phyloP scores from a whole-genome alignment of 371 early-diverging fungal genomes.

The Fennellomyces sp. region DNA sequence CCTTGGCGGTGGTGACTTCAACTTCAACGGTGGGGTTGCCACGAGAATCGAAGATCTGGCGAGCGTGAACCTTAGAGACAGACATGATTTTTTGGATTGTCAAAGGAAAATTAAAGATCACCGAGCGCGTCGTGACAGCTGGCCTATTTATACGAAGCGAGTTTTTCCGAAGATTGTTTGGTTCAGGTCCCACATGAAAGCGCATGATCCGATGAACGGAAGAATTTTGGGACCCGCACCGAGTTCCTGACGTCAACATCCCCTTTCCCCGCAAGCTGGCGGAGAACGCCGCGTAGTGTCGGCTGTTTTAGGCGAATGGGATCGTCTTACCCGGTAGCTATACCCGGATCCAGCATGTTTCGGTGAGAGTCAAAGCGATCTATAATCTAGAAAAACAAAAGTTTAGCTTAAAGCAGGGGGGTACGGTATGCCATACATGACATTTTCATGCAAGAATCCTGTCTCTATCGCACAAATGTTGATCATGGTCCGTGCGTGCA shows the following conservation, averaged over 20 bases:
- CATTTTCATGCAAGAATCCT: too few relatives aligned
- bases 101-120: constrained; percentile 8
- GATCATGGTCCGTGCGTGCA: too few relatives aligned
- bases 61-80: constrained; percentile 87
- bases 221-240: not conserved
- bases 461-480: too few relatives aligned
- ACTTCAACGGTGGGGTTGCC: constrained; percentile 99
- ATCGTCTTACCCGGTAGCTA: not conserved
- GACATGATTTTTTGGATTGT: constrained; percentile 31
- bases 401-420: too few relatives aligned
- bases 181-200: constrained; percentile 10
- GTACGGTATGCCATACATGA: too few relatives aligned
- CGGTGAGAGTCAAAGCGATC: too few relatives aligned
- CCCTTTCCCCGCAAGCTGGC: not conserved
- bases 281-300: not conserved
- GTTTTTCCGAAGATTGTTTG: constrained; percentile 6
- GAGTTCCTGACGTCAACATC: not conserved
- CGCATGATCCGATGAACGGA: constrained; percentile 9
- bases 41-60: constrained; percentile 99
- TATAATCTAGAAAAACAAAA: too few relatives aligned
- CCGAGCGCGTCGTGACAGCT: not conserved
- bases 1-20: constrained; percentile 91
- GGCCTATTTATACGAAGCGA: constrained; percentile 7
- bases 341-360: not conserved
- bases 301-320: constrained; percentile 1